Conservation (phyloP, 345 rosid species). For the Atalantia buxifolia region DNA sequence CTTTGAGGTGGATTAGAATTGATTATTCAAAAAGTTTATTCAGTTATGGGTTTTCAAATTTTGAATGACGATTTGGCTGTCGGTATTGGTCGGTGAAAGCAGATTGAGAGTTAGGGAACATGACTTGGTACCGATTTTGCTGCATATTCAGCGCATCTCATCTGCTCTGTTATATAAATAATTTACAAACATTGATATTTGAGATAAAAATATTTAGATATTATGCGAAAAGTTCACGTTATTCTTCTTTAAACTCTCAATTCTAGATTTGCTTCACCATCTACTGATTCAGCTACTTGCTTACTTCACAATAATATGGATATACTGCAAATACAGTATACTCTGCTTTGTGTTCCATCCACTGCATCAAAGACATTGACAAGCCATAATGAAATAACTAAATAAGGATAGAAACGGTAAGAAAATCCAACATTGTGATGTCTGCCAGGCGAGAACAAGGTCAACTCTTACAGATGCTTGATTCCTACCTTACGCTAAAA, state of each 20-base stretch:
- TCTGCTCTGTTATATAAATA: neutral
- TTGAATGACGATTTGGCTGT: neutral
- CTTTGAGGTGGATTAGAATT: neutral
- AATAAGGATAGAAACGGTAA: neutral
- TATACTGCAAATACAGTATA: too few relatives aligned
- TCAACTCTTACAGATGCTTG: neutral
- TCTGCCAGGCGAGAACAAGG: neutral
- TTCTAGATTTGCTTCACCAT: too few relatives aligned
- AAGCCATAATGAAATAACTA: too few relatives aligned
- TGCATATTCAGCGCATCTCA: neutral
- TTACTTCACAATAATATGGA: too few relatives aligned
- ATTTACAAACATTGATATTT: too few relatives aligned
- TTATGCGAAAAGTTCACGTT: too few relatives aligned
- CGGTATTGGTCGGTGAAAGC: neutral
- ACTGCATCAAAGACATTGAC: neutral
- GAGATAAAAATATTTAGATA: too few relatives aligned
- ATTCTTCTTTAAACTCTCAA: too few relatives aligned
- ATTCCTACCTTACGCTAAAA: neutral
- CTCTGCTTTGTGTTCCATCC: neutral
- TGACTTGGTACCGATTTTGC: conserved; percentile 5
- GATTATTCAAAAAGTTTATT: neutral
- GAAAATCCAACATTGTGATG: neutral
- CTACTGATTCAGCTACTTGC: too few relatives aligned
- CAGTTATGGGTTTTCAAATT: neutral
- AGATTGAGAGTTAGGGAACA: neutral